These are phyloP conservation scores for Gamarada debralockiae DNA, from an alignment of 495 filamentous ascomycete genomes.

Conservation along the genomic window DNA sequence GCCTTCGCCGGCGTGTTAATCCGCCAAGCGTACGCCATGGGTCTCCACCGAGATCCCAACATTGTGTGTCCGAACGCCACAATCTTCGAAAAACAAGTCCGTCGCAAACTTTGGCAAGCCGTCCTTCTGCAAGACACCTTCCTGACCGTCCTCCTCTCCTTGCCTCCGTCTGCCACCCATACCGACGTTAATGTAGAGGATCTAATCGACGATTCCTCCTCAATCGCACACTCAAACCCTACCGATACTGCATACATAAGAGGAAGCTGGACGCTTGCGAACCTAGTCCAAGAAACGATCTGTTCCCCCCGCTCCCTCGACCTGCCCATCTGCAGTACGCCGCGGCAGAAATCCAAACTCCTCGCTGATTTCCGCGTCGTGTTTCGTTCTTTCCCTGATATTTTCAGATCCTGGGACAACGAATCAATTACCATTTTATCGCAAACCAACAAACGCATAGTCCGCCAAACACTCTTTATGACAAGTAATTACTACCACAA, in stretches of 20 bases:
- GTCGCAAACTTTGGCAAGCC: constrained; percentile 71
- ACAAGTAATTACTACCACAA: constrained; percentile 72
- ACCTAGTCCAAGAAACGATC: constrained; percentile 65
- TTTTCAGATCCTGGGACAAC: constrained; percentile 58
- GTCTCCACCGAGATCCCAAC: constrained; percentile 70
- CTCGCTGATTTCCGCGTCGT: constrained; percentile 57
- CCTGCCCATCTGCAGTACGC: constrained; percentile 55
- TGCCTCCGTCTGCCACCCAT: constrained; percentile 68
- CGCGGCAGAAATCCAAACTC: constrained; percentile 55
- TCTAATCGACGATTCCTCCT: constrained; percentile 46
- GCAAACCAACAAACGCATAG: constrained; percentile 49
- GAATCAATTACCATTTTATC: constrained; percentile 46
- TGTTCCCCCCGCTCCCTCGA: constrained; percentile 63
- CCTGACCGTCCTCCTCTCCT: constrained; percentile 67
- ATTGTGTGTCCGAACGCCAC: constrained; percentile 56
- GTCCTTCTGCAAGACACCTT: constrained; percentile 74
- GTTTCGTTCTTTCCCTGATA: constrained; percentile 58
- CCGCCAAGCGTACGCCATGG: constrained; percentile 71
- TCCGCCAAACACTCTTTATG: constrained; percentile 65
- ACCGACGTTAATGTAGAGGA: constrained; percentile 67
- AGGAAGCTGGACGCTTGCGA: constrained; percentile 68
- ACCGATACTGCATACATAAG: constrained; percentile 64
- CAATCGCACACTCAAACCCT: constrained; percentile 43
- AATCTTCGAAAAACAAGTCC: constrained; percentile 62
- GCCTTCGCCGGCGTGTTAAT: constrained; percentile 68